Percentiles rank a stretch among this genome's conserved stretches.
Evolutionary conservation across 805 yeast species (phyloP).

Genomic region (Naumovozyma dairenensis): DNA sequence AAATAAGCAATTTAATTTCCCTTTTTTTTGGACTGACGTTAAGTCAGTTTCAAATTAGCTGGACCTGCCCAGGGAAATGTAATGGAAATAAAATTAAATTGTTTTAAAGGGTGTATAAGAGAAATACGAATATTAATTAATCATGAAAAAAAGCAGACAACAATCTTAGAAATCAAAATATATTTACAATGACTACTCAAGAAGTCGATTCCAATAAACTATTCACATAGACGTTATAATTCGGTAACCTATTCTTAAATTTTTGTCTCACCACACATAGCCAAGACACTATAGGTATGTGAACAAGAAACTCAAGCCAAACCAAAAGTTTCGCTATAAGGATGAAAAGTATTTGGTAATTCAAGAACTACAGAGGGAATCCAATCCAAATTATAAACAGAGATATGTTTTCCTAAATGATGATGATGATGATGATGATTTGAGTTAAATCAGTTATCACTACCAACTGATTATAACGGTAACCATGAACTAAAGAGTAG

Average conservation of each 20-base stretch:
- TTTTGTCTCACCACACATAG: slow-evolving; percentile 65
- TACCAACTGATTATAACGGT: slow-evolving; percentile 14
- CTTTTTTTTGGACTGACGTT: no score
- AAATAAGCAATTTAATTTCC: no score
- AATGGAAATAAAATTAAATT: no score
- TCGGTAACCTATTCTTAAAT: slow-evolving; percentile 63
- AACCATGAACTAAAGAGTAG: slow-evolving; percentile 29
- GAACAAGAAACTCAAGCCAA: slow-evolving; percentile 44
- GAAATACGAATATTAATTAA: neutral
- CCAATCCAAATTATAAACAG: slow-evolving; percentile 45
- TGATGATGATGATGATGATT: slow-evolving; percentile 69
- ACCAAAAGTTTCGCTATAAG: slow-evolving; percentile 39
- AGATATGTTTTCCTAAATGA: slow-evolving; percentile 61
- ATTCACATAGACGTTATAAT: slow-evolving; percentile 61
- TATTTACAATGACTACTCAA: slow-evolving; percentile 7
- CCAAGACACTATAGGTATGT: slow-evolving; percentile 76
- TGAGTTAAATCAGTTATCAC: slow-evolving; percentile 43
- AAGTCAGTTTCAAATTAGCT: no score
- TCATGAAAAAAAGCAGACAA: neutral
- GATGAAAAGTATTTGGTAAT: slow-evolving; percentile 64
- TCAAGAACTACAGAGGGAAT: slow-evolving; percentile 50
- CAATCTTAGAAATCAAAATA: neutral
- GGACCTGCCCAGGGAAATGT: no score
- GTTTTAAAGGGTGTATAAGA: no score
- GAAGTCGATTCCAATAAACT: slow-evolving; percentile 42